Evolutionary conservation across 169 alveolate species (phyloP).

Genomic region (Sarcocystis neurona): DNA sequence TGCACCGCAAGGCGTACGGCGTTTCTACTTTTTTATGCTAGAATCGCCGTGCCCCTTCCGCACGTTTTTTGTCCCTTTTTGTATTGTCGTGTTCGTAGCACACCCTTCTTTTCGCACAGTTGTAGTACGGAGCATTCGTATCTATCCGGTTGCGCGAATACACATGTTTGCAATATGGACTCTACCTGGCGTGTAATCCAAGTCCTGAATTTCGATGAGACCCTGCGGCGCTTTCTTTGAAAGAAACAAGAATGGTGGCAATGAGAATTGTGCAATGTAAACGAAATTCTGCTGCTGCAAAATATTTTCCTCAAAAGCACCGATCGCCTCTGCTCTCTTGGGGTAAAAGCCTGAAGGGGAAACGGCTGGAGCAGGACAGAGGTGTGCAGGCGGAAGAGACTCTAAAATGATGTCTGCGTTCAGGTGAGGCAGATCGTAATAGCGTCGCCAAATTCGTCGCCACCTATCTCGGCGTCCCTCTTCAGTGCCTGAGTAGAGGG

Average conservation of each 20-base stretch:
- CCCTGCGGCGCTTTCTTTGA: background rate
- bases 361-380: background rate
- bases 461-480: background rate
- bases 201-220: background rate
- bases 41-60: too few species aligned
- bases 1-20: too few species aligned
- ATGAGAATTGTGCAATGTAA: background rate
- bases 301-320: background rate
- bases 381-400: constrained; percentile 1
- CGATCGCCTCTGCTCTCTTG: background rate
- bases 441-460: background rate
- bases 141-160: too few species aligned
- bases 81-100: too few species aligned
- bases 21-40: too few species aligned
- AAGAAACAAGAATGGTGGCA: constrained; percentile 16
- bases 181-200: background rate
- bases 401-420: background rate
- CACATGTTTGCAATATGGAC: too few species aligned
- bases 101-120: too few species aligned
- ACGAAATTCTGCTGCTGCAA: background rate
- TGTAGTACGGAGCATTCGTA: too few species aligned
- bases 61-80: too few species aligned
- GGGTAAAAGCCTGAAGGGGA: background rate
- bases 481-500: constrained; percentile 10
- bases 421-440: background rate